phyloP scores from a whole-genome alignment of 305 asterid genomes.

The Fraxinus platypoda region DNA sequence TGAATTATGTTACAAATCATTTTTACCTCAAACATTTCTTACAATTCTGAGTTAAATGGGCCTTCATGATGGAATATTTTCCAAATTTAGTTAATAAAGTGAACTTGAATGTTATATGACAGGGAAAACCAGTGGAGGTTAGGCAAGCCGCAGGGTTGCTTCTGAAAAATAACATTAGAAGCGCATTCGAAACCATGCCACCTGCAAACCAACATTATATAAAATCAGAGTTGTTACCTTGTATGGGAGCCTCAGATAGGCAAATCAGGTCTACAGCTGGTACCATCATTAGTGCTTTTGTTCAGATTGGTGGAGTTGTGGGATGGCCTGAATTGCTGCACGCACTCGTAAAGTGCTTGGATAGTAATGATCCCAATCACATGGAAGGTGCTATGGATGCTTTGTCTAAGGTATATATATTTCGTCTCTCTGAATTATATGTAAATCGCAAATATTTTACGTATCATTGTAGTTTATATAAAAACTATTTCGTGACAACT shows the following conservation, averaged over 20 bases:
- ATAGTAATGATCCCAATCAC: constrained; percentile 80
- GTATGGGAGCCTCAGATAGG: constrained; percentile 81
- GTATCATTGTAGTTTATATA: constrained; percentile 4
- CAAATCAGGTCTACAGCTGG: constrained; percentile 95
- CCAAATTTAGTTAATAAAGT: not conserved
- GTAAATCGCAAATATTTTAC: not conserved
- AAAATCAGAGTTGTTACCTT: constrained; percentile 79
- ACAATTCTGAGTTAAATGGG: not conserved
- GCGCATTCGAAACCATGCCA: constrained; percentile 60
- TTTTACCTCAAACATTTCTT: not conserved
- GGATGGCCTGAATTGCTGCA: constrained; percentile 94
- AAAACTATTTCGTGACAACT: not conserved
- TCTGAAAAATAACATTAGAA: constrained; percentile 78
- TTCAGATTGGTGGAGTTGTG: constrained; percentile 77
- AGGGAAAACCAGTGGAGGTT: constrained; percentile 86
- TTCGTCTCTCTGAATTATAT: constrained; percentile 13
- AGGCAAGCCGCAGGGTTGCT: constrained; percentile 98
- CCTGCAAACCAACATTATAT: constrained; percentile 66
- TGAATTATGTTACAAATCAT: not conserved
- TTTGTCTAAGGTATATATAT: constrained; percentile 75
- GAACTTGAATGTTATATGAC: constrained; percentile 28
- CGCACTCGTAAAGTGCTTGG: constrained; percentile 84
- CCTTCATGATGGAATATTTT: not conserved
- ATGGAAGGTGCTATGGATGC: constrained; percentile 99
- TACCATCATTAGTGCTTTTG: constrained; percentile 80